phyloP scores from a whole-genome alignment of 2,329 filamentous ascomycete genomes.

The Pezicula neosporulosa region DNA sequence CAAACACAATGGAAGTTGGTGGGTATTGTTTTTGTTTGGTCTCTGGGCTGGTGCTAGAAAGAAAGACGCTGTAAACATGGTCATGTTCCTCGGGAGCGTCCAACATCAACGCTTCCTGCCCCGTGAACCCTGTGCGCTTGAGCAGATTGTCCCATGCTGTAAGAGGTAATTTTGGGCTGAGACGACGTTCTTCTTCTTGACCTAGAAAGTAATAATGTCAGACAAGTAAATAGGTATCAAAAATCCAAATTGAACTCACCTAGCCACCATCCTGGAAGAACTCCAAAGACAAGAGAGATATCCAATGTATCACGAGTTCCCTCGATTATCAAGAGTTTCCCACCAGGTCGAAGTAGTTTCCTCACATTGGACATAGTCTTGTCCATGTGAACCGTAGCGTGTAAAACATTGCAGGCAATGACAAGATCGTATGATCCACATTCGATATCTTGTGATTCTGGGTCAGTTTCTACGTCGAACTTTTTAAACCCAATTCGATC shows the following conservation, averaged over 20 bases:
- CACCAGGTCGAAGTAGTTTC: slow-evolving; percentile 25
- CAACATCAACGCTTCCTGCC: too few relatives aligned
- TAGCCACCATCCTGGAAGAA: slow-evolving; percentile 14
- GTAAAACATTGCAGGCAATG: slow-evolving; percentile 19
- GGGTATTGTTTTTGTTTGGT: background rate
- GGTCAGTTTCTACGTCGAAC: slow-evolving; percentile 18
- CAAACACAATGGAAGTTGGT: background rate
- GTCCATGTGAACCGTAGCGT: slow-evolving; percentile 18
- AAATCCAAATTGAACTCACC: background rate
- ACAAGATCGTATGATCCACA: slow-evolving; percentile 17
- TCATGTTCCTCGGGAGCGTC: too few relatives aligned
- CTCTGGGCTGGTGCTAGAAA: background rate
- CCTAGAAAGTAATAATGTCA: background rate
- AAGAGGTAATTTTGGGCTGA: too few relatives aligned
- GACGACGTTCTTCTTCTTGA: background rate
- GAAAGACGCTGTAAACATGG: too few relatives aligned
- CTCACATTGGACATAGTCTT: slow-evolving; percentile 22
- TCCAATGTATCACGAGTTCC: slow-evolving; percentile 5
- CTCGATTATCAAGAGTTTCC: slow-evolving; percentile 24
- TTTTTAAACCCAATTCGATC: slow-evolving; percentile 24
- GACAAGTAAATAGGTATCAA: background rate
- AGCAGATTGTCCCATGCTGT: too few relatives aligned
- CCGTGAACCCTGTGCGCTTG: too few relatives aligned
- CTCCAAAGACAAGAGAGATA: slow-evolving; percentile 9
- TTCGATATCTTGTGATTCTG: slow-evolving; percentile 18